These are phyloP conservation scores for Coemansia sp. DNA, from an alignment of 192 early-diverging fungal species.

Conservation along the genomic window DNA sequence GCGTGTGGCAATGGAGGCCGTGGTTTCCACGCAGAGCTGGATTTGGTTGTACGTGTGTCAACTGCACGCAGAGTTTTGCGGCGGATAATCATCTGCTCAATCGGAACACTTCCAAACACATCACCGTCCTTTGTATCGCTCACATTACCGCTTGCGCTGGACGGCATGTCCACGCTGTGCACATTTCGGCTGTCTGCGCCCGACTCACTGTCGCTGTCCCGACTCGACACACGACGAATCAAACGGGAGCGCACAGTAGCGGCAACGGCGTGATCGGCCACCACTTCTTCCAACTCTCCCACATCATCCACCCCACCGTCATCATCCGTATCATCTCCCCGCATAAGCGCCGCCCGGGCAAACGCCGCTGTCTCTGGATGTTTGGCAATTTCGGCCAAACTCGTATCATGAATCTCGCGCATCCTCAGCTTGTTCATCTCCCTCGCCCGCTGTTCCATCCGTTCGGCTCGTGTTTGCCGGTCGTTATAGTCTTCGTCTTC, in stretches of 20 bases:
- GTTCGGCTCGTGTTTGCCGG: conserved; percentile 38
- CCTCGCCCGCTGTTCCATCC: conserved; percentile 44
- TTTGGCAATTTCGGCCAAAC: conserved; percentile 42
- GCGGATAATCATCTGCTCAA: conserved; percentile 47
- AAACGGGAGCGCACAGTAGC: conserved; percentile 28
- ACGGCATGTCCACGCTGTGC: conserved; percentile 1
- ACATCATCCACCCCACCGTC: conserved; percentile 17
- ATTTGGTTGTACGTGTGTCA: not conserved
- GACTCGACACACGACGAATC: conserved; percentile 9
- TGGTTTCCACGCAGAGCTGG: conserved; percentile 2
- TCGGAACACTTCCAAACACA: conserved; percentile 26
- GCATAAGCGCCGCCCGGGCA: conserved; percentile 51
- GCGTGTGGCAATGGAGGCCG: conserved; percentile 3
- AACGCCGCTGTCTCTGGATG: conserved; percentile 57
- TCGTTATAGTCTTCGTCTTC: conserved; percentile 53
- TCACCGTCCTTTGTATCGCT: conserved; percentile 15
- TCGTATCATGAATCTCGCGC: conserved; percentile 43
- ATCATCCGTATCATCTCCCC: conserved; percentile 12
- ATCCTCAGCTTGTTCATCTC: conserved; percentile 21
- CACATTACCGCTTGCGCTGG: not conserved
- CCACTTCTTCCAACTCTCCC: conserved; percentile 35
- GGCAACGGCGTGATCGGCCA: conserved; percentile 25
- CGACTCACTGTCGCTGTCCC: conserved; percentile 33
- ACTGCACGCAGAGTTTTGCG: conserved; percentile 18
- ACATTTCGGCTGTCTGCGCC: not conserved